Base-by-base conservation (phyloP, 2,329 filamentous ascomycete genomes). In the Rhynchosporium agropyri region DNA sequence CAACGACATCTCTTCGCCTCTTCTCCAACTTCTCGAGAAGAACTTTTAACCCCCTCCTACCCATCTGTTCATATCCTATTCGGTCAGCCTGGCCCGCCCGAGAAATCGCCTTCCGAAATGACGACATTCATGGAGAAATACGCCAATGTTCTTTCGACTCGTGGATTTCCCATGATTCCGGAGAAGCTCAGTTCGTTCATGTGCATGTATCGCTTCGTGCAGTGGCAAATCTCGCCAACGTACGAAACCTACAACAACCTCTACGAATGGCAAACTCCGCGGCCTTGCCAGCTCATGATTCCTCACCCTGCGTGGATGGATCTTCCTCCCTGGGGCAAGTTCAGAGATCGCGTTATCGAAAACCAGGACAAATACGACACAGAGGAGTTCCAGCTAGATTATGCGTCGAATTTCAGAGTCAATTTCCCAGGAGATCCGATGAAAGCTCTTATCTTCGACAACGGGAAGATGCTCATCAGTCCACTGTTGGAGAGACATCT, bases 221-320 rank as follows among this genome's bases (percentile, higher is more conserved):
- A 71, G 62, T 72, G 71, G 70, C 71, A 72, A 60, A 72, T 72
- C n/a, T 67, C 68, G 9, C 70, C 70, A 8, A 70, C 49, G 1
- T 65, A 69, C 49, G 28, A 64, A 26, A 71, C 67, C 7, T 73
- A 65, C 46, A 58, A 68, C 43, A 65, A 60, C 12, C 58, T 73
- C 10, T 67, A 73, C 50, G 66, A 69, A 45, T 73, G 71, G 71
- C 71, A 73, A 63, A 63, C 66, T 40, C 71, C 71, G 12, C 55
- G 62, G 1, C 66, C 65, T 3, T 60, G 57, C 13, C 71, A 73
- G 38, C 61, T 71, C 3, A 49, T 61, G n/a, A 68, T 72, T 38
- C 65, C 70, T 4, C 71, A 73, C 46, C 70, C 70, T 5, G 70
- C 70, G 4, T 73, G 71, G 71, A 72, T 72, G 70, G 71, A 73